Conservation (phyloP, 2,329 filamentous ascomycete genomes). For the Setomelanomma holmii region DNA sequence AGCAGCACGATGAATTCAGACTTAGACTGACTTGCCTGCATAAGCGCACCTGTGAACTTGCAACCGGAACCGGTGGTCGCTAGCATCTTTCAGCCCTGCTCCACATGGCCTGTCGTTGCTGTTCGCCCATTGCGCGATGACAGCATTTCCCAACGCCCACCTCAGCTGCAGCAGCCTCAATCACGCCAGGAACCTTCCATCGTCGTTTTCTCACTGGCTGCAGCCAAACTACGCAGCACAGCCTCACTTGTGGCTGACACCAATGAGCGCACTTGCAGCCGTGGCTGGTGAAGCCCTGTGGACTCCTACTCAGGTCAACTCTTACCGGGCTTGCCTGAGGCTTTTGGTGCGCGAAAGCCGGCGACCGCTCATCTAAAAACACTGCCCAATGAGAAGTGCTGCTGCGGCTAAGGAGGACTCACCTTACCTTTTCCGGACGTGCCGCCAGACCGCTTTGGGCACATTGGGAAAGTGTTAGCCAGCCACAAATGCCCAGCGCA, state of each 20-base stretch:
- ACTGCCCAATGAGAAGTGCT: constrained; percentile 33
- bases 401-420: constrained; percentile 24
- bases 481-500: constrained; percentile 29
- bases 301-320: constrained; percentile 27
- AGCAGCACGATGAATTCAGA: constrained; percentile 40
- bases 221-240: constrained; percentile 37
- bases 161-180: constrained; percentile 41
- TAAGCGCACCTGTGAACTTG: constrained; percentile 42
- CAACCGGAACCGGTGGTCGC: constrained; percentile 21
- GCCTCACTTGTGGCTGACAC: constrained; percentile 47
- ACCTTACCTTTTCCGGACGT: constrained; percentile 37
- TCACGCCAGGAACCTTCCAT: constrained; percentile 29
- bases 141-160: constrained; percentile 31
- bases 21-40: constrained; percentile 42
- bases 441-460: constrained; percentile 25
- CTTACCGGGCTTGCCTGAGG: constrained; percentile 28
- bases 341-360: constrained; percentile 32
- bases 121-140: constrained; percentile 39
- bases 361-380: constrained; percentile 19
- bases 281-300: constrained; percentile 34
- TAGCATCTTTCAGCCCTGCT: constrained; percentile 42
- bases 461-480: constrained; percentile 25
- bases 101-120: constrained; percentile 41
- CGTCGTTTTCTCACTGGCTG: constrained; percentile 43
- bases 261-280: constrained; percentile 19